phyloP scores from a whole-genome alignment of 2,329 filamentous ascomycete genomes.

The Colletotrichum chlorophyti region DNA sequence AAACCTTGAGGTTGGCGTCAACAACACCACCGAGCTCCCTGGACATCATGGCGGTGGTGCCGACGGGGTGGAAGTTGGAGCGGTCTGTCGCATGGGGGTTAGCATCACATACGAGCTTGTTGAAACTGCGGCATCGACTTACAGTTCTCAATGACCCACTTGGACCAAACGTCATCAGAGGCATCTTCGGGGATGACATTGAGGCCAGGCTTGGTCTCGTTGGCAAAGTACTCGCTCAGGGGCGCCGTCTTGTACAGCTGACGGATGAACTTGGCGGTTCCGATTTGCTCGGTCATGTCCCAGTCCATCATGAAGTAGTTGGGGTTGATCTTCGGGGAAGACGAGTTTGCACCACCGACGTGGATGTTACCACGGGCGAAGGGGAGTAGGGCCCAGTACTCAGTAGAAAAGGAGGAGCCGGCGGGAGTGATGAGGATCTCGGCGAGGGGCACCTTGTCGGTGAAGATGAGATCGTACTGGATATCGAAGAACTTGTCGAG shows the following conservation, averaged over 20 bases:
- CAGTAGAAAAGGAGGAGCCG: slow-evolving; percentile 40
- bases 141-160: slow-evolving; percentile 21
- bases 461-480: slow-evolving; percentile 57
- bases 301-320: slow-evolving; percentile 43
- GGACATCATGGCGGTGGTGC: slow-evolving; percentile 59
- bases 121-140: too few relatives aligned
- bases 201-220: slow-evolving; percentile 31
- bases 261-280: slow-evolving; percentile 37
- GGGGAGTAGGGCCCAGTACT: slow-evolving; percentile 45
- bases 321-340: slow-evolving; percentile 43
- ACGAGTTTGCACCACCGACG: slow-evolving; percentile 41
- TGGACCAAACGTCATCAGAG: slow-evolving; percentile 30
- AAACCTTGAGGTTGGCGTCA: slow-evolving; percentile 52
- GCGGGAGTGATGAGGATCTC: slow-evolving; percentile 50
- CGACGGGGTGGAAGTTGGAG: slow-evolving; percentile 51
- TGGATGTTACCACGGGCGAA: slow-evolving; percentile 49
- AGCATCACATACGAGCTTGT: background rate
- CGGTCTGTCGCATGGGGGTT: slow-evolving; percentile 4
- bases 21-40: slow-evolving; percentile 57
- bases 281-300: slow-evolving; percentile 39
- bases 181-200: slow-evolving; percentile 37
- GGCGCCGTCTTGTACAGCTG: slow-evolving; percentile 40
- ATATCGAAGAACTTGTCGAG: slow-evolving; percentile 48
- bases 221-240: slow-evolving; percentile 30
- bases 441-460: slow-evolving; percentile 49